Conservation (phyloP, 2,329 filamentous ascomycete species). For the Anisogramma anomala region DNA sequence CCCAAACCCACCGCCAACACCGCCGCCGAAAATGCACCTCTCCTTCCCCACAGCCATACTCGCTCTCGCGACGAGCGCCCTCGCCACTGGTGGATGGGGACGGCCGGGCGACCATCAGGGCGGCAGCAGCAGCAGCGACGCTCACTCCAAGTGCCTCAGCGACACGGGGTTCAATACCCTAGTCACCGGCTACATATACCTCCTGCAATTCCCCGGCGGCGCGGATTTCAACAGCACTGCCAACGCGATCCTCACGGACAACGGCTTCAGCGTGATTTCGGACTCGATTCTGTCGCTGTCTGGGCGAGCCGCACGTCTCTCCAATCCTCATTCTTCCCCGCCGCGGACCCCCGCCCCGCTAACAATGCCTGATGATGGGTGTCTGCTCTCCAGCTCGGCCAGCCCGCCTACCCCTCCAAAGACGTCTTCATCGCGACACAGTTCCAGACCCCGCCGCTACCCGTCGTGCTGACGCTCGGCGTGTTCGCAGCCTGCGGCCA, state of each 20-base stretch:
- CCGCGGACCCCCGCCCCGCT: neutral
- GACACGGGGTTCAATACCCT: neutral
- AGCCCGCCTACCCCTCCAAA: slow-evolving; percentile 12
- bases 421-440: slow-evolving; percentile 12
- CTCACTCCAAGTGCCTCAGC: neutral
- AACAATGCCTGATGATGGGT: too few species aligned
- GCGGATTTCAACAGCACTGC: slow-evolving; percentile 12
- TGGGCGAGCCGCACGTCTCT: slow-evolving; percentile 2
- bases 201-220: slow-evolving; percentile 8
- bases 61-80: neutral
- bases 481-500: slow-evolving; percentile 8
- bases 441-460: slow-evolving; percentile 9
- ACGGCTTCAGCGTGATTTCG: slow-evolving; percentile 4
- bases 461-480: slow-evolving; percentile 5
- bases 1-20: neutral
- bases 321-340: neutral
- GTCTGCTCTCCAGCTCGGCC: slow-evolving; percentile 10
- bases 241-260: slow-evolving; percentile 7
- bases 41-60: neutral
- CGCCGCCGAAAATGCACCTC: neutral
- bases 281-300: slow-evolving; percentile 13
- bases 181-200: slow-evolving; percentile 11
- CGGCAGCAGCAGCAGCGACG: neutral
- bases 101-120: neutral
- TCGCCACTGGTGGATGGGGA: neutral